Base-by-base conservation (phyloP, 352 stramenopile species). In the Ochromonadaceae sp. region DNA sequence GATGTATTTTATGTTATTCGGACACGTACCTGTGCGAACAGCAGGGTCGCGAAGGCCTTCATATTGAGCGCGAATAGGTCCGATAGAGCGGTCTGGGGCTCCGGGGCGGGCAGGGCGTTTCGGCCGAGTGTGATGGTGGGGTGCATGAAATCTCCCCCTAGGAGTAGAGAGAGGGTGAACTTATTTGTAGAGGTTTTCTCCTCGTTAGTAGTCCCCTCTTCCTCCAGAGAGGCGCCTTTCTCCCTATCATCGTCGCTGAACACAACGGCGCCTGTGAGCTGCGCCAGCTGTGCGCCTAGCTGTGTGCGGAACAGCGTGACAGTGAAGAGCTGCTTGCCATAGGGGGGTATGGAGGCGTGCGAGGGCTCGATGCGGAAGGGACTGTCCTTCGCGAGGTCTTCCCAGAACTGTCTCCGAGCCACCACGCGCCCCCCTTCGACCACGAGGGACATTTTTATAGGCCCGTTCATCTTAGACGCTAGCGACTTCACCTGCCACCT, bases 401-500 rank as follows among this genome's bases (percentile, higher is more conserved):
- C 40, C 55, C 55, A 63, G 31, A 36, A 52, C 5, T 15, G 55
- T 38, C 39, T 26, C 26, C 2, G 3, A 15, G 12, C 25, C 40
- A 52, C 52, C 5, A 12, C 22, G 26, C 40, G 2, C 12, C 7
- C 22, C 7, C 20, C 48, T 12, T 52, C 5, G 10, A 10, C 7
- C 7, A 10, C 7, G 4, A 56, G 17, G 2, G 7, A 14, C 2
- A 63, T 22, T 52, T 63, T 63, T 2, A 63, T 14, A 26, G 55
- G 55, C 17, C 55, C 55, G 40, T 63, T 50, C 14, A 41, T 25
- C 12, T 31, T 63, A 10, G 34, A 2, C 2, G 38, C 34, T 4
- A 63, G 10, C 34, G 26, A 12, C 26, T 30, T 22, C 38, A 63
- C 40, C 3, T 34, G 48, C 55, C 55, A 63, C 31, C 40, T 63